Conservation (phyloP, 2,329 filamentous ascomycete species). For the Dothideomycetes sp. region DNA sequence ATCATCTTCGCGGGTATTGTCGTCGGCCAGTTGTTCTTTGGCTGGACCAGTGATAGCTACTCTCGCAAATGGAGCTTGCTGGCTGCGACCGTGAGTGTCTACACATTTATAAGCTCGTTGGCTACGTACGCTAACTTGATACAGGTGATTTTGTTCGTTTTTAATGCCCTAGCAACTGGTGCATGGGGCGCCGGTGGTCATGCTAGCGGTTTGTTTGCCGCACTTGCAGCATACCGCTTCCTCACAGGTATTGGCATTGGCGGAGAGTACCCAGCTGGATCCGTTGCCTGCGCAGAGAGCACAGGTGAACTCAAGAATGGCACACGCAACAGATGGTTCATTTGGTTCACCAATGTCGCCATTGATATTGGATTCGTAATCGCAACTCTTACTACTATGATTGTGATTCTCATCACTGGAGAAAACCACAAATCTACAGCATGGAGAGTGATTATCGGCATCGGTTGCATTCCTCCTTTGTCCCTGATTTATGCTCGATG, state of each 20-base stretch:
- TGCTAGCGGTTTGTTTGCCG: constrained; percentile 62
- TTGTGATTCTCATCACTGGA: constrained; percentile 43
- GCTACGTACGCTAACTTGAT: constrained; percentile 20
- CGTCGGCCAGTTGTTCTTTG: constrained; percentile 54
- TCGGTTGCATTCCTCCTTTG: constrained; percentile 62
- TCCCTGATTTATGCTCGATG: constrained; percentile 57
- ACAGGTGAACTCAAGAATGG: constrained; percentile 72
- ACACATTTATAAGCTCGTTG: too few relatives aligned
- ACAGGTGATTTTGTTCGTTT: constrained; percentile 45
- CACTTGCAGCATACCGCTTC: constrained; percentile 74
- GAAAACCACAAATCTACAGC: constrained; percentile 56
- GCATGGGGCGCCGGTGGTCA: constrained; percentile 56
- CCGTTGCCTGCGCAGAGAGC: constrained; percentile 72
- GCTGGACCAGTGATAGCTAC: constrained; percentile 21
- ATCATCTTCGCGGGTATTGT: constrained; percentile 84
- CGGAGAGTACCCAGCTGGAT: constrained; percentile 71
- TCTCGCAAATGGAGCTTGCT: constrained; percentile 17
- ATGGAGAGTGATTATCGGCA: constrained; percentile 68
- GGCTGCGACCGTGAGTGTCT: constrained; percentile 46
- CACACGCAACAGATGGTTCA: constrained; percentile 73
- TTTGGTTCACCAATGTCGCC: constrained; percentile 70
- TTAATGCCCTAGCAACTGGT: constrained; percentile 64
- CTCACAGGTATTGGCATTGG: constrained; percentile 46
- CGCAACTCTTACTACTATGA: constrained; percentile 64
- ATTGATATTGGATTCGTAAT: constrained; percentile 80